phyloP scores from a whole-genome alignment of 2,329 filamentous ascomycete species.

The Nigrospora oryzae region DNA sequence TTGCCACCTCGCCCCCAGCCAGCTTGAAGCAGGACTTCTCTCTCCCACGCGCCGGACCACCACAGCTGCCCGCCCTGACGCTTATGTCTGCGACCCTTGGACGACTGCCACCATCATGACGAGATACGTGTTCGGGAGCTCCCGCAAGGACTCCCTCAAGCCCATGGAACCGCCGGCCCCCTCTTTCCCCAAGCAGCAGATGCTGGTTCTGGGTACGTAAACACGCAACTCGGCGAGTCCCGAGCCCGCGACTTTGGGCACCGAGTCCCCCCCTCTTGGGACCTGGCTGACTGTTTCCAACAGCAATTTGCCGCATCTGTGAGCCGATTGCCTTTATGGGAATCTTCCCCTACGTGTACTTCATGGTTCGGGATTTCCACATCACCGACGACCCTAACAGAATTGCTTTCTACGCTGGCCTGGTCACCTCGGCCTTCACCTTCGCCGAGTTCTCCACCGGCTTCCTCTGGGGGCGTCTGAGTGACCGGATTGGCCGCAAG shows the following conservation, averaged over 20 bases:
- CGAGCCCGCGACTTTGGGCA: background rate
- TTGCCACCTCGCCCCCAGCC: too few relatives aligned
- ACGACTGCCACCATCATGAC: too few relatives aligned
- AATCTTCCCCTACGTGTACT: conserved; percentile 97
- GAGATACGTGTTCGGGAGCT: too few relatives aligned
- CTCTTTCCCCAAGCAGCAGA: conserved; percentile 26
- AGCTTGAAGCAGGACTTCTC: too few relatives aligned
- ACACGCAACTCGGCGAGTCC: background rate
- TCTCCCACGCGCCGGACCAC: too few relatives aligned
- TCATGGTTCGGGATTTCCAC: conserved; percentile 89
- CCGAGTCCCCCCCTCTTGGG: background rate
- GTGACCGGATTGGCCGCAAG: conserved; percentile 86
- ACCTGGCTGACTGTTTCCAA: background rate
- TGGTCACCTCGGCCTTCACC: conserved; percentile 94
- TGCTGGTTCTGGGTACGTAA: conserved; percentile 26
- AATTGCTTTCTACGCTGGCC: conserved; percentile 87
- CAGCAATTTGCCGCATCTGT: conserved; percentile 89
- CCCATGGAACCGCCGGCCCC: conserved; percentile 2
- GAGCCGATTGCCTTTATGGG: conserved; percentile 99
- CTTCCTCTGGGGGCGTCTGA: conserved; percentile 86
- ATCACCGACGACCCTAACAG: conserved; percentile 70
- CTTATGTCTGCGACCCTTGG: too few relatives aligned
- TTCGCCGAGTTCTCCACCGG: conserved; percentile 92
- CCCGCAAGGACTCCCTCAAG: background rate
- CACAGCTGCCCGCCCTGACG: too few relatives aligned